Conservation (phyloP, 805 yeast genomes). For the Starmerella khaoyaiensis region DNA sequence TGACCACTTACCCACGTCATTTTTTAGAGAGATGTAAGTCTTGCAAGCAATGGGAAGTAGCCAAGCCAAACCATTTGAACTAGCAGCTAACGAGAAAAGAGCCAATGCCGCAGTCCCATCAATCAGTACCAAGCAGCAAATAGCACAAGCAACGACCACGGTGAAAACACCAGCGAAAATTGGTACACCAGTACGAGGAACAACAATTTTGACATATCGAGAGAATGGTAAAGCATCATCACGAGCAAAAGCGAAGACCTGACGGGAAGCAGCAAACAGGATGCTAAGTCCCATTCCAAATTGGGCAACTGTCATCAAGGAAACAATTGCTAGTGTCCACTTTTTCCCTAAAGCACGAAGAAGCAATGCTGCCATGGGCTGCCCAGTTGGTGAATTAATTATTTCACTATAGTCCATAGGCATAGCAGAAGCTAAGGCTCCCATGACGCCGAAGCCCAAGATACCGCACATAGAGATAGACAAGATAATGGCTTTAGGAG, state of each 20-base stretch:
- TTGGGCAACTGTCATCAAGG: conserved; percentile 45
- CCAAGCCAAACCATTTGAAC: conserved; percentile 55
- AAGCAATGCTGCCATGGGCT: conserved; percentile 53
- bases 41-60: conserved; percentile 41
- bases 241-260: conserved; percentile 63
- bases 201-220: conserved; percentile 41
- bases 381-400: conserved; percentile 36
- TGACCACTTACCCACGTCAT: conserved; percentile 25
- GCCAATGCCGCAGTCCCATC: conserved; percentile 51
- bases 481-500: conserved; percentile 51
- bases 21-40: conserved; percentile 33
- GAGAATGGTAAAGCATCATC: conserved; percentile 63
- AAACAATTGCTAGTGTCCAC: conserved; percentile 54
- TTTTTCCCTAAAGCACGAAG: conserved; percentile 48
- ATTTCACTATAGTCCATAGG: conserved; percentile 30
- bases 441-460: conserved; percentile 44
- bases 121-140: conserved; percentile 48
- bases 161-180: conserved; percentile 49
- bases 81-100: conserved; percentile 48
- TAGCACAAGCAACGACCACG: conserved; percentile 34
- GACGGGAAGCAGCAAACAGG: conserved; percentile 53
- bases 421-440: conserved; percentile 40
- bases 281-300: conserved; percentile 55
- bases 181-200: conserved; percentile 48
- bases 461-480: conserved; percentile 45